Percentiles rank a stretch among this genome's conserved stretches.
Evolutionary conservation across 2,329 filamentous ascomycete species (phyloP).

Genomic region (Arachnomyces sp.): DNA sequence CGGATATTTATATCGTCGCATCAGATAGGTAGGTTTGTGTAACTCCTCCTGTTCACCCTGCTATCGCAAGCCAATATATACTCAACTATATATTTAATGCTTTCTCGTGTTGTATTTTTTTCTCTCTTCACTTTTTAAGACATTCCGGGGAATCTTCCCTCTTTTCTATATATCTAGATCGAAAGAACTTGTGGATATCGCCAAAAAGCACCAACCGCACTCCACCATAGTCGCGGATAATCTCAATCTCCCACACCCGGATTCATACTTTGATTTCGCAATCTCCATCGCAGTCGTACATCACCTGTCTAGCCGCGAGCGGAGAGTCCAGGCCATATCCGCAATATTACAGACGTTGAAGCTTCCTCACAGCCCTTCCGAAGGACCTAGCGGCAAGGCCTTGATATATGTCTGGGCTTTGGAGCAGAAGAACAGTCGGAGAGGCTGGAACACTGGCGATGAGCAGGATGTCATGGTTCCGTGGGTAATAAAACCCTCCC

Average conservation of each 20-base stretch:
- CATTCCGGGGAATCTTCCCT: constrained; percentile 7
- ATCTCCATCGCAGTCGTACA: constrained; percentile 93
- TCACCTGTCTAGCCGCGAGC: constrained; percentile 70
- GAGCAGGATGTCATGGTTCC: constrained; percentile 92
- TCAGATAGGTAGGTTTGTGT: constrained; percentile 62
- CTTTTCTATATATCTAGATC: constrained; percentile 37
- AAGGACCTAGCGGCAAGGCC: constrained; percentile 49
- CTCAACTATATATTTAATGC: constrained; percentile 5
- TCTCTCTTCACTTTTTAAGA: constrained; percentile 12
- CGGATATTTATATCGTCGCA: constrained; percentile 67
- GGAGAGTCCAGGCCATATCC: constrained; percentile 64
- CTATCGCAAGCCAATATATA: constrained; percentile 2
- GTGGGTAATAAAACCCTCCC: constrained; percentile 62
- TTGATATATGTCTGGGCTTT: constrained; percentile 92
- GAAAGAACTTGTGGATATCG: constrained; percentile 50
- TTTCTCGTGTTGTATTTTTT: constrained; percentile 32
- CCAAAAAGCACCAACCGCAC: constrained; percentile 50
- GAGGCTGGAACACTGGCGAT: constrained; percentile 78
- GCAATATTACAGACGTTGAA: constrained; percentile 61
- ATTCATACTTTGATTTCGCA: constrained; percentile 64
- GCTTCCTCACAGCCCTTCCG: constrained; percentile 13
- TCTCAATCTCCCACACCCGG: constrained; percentile 70
- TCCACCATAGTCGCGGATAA: constrained; percentile 72
- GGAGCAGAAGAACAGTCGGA: constrained; percentile 76
- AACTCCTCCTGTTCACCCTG: too few relatives aligned